These are phyloP conservation scores for Raffaelea ambrosiae DNA, from an alignment of 2,329 filamentous ascomycete species.

Conservation along the genomic window DNA sequence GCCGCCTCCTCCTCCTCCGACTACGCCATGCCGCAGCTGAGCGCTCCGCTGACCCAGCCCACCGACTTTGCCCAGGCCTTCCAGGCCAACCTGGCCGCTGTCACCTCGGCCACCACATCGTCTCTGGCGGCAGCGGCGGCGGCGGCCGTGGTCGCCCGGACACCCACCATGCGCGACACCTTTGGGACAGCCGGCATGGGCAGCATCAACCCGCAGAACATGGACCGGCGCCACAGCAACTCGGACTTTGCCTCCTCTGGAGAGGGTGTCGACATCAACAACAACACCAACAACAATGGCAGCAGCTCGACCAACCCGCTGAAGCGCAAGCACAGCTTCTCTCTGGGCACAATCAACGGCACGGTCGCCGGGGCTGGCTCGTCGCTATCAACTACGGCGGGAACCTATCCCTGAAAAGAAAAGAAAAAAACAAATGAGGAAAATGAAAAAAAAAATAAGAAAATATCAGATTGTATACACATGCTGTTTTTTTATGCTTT, in stretches of 20 bases:
- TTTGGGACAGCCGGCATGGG: too few relatives aligned
- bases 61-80: conserved; percentile 44
- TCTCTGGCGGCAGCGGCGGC: conserved; percentile 9
- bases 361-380: too few relatives aligned
- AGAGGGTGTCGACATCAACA: conserved; percentile 10
- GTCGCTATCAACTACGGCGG: too few relatives aligned
- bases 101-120: conserved; percentile 6
- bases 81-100: conserved; percentile 30
- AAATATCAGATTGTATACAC: too few relatives aligned
- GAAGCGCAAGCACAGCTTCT: conserved; percentile 31
- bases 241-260: too few relatives aligned
- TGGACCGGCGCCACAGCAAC: too few relatives aligned
- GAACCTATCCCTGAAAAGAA: too few relatives aligned
- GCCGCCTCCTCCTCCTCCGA: conserved; percentile 20
- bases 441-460: too few relatives aligned
- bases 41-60: conserved; percentile 43
- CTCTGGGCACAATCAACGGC: conserved; percentile 4
- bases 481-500: too few relatives aligned
- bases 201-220: too few relatives aligned
- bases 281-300: conserved; percentile 14
- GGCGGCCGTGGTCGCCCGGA: conserved; percentile 18
- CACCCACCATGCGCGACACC: conserved; percentile 36
- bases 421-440: too few relatives aligned
- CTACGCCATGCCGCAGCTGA: conserved; percentile 46
- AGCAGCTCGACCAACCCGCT: conserved; percentile 14